These are phyloP conservation scores for Aureobasidium mangrovei DNA, from an alignment of 2,329 filamentous ascomycete species.

Conservation along the genomic window DNA sequence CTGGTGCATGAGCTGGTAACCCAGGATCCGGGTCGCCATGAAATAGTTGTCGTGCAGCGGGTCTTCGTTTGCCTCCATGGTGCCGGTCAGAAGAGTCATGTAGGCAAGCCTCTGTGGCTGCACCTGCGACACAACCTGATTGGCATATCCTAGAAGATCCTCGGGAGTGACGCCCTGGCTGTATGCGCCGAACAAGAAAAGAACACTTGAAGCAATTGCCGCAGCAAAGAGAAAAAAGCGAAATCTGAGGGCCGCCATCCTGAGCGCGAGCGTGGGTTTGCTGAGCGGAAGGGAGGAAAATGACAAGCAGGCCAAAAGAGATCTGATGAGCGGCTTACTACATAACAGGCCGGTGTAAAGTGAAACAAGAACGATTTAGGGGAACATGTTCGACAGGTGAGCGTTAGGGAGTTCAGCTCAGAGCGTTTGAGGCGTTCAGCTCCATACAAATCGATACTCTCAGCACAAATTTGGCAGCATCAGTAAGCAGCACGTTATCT, in stretches of 20 bases:
- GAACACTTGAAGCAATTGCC: not conserved
- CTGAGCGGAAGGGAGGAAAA: too few species aligned
- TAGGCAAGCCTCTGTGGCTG: constrained; percentile 17
- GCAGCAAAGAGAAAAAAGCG: not conserved
- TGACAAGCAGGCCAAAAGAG: too few species aligned
- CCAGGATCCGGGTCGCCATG: constrained; percentile 22
- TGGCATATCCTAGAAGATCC: not conserved
- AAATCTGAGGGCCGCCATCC: not conserved
- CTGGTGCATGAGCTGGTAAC: constrained; percentile 24
- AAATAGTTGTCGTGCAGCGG: constrained; percentile 22
- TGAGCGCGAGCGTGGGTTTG: too few species aligned
- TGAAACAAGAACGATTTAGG: too few species aligned
- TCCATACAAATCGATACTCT: too few species aligned
- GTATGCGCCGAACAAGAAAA: not conserved
- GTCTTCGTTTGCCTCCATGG: constrained; percentile 12
- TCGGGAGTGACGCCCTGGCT: not conserved
- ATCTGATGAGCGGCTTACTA: too few species aligned
- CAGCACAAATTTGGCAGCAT: too few species aligned
- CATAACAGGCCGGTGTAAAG: too few species aligned
- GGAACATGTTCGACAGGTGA: too few species aligned
- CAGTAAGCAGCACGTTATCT: too few species aligned
- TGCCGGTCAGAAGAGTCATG: constrained; percentile 21
- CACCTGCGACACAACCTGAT: not conserved
- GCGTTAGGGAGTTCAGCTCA: too few species aligned
- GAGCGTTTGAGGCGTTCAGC: too few species aligned